These are phyloP conservation scores for Vaucheria bursata DNA, from an alignment of 352 stramenopile genomes.

Conservation along the genomic window DNA sequence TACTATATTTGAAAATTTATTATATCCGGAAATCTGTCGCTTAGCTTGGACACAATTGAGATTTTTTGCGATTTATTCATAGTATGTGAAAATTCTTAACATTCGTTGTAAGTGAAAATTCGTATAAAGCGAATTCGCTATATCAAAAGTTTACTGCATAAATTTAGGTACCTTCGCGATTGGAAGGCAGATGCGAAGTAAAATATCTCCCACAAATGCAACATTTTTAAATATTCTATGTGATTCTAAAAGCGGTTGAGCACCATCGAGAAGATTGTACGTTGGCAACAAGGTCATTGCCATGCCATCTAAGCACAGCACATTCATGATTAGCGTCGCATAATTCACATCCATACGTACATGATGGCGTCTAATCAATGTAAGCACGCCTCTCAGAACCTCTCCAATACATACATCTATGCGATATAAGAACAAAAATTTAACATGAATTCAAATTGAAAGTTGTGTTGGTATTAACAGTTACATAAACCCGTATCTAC, in stretches of 20 bases:
- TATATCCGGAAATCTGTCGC: no score
- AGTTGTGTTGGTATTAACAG: no score
- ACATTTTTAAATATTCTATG: slow-evolving; percentile 17
- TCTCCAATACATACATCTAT: slow-evolving; percentile 43
- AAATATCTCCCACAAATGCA: neutral
- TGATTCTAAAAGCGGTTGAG: slow-evolving; percentile 35
- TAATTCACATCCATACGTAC: slow-evolving; percentile 61
- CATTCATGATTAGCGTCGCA: slow-evolving; percentile 62
- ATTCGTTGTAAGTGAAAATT: no score
- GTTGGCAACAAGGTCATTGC: slow-evolving; percentile 39
- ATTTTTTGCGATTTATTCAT: no score
- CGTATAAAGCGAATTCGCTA: no score
- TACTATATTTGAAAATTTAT: no score
- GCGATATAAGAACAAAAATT: no score
- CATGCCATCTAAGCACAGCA: slow-evolving; percentile 59
- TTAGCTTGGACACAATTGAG: no score
- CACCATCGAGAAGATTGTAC: slow-evolving; percentile 47
- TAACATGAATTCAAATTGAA: no score
- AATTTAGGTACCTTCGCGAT: neutral
- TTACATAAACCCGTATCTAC: no score
- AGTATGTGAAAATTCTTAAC: no score
- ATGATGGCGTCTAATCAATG: slow-evolving; percentile 53
- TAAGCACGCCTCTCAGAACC: slow-evolving; percentile 56
- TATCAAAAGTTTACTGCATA: no score
- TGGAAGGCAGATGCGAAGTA: neutral